Percentiles rank a stretch among this genome's conserved stretches.
phyloP scores from a whole-genome alignment of 2,329 filamentous ascomycete species.

The Exophiala alcalophila region DNA sequence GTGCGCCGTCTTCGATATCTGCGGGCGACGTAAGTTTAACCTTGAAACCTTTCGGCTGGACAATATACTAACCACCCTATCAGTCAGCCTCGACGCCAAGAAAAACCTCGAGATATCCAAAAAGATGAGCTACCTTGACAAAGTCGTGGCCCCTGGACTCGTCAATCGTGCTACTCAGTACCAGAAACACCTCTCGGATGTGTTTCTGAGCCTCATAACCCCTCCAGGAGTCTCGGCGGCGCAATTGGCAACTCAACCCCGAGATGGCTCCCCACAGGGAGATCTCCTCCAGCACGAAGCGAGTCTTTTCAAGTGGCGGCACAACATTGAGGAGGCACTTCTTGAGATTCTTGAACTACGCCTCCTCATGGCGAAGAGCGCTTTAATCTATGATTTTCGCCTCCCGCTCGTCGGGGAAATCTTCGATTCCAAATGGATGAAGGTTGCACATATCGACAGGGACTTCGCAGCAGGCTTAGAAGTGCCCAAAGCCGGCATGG shows the following conservation, averaged over 20 bases:
- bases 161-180: background rate
- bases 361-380: background rate
- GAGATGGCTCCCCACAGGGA: background rate
- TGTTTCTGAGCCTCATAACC: background rate
- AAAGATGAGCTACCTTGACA: conserved; percentile 1
- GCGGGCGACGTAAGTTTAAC: background rate
- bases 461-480: too few relatives aligned
- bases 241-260: background rate
- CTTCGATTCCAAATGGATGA: conserved; percentile 10
- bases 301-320: background rate
- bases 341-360: background rate
- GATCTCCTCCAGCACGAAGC: background rate
- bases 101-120: too few relatives aligned
- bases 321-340: background rate
- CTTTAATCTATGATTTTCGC: background rate
- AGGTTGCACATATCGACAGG: background rate
- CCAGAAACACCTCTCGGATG: conserved; percentile 1
- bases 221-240: background rate
- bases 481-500: background rate
- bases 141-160: background rate
- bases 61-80: too few relatives aligned
- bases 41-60: too few relatives aligned
- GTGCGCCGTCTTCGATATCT: background rate
- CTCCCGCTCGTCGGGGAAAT: background rate
- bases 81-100: too few relatives aligned